phyloP scores from a whole-genome alignment of 1,284 basidiomycete genomes.

The Rhodofomes roseus region DNA sequence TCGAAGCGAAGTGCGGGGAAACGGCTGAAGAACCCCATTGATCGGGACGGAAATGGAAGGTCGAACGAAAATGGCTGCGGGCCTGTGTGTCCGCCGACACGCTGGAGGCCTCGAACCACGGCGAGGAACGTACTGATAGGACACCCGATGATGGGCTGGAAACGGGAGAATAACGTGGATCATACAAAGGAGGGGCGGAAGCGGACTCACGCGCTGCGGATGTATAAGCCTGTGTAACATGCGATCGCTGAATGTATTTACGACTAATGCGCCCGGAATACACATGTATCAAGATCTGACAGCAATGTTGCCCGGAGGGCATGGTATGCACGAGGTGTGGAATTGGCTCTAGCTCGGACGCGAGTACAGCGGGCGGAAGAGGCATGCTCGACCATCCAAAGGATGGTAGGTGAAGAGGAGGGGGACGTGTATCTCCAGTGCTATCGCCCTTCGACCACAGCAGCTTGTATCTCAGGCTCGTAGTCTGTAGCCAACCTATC shows the following conservation, averaged over 20 bases:
- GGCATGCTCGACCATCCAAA: constrained; percentile 1
- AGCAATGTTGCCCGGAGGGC: background rate
- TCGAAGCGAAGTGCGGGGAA: background rate
- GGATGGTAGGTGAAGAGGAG: background rate
- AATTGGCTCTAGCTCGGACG: background rate
- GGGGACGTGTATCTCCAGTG: background rate
- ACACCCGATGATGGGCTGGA: background rate
- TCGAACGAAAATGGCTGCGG: background rate
- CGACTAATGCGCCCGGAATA: background rate
- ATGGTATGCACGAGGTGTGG: background rate
- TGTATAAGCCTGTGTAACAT: background rate
- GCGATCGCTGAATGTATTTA: background rate
- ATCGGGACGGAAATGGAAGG: background rate
- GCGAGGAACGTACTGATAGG: background rate
- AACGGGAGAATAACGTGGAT: background rate
- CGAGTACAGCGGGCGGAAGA: constrained; percentile 1
- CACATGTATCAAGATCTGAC: background rate
- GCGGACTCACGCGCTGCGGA: background rate
- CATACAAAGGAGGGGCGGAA: background rate
- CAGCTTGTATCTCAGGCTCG: background rate
- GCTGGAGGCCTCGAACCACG: background rate
- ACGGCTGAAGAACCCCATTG: background rate
- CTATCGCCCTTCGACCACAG: background rate
- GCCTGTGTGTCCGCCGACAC: background rate
- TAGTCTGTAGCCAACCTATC: background rate